A percentile compares a stretch with the other conserved stretches of the same genome.
phyloP scores from a whole-genome alignment of 2,329 filamentous ascomycete species.

The Phaeosphaeriaceae sp. region DNA sequence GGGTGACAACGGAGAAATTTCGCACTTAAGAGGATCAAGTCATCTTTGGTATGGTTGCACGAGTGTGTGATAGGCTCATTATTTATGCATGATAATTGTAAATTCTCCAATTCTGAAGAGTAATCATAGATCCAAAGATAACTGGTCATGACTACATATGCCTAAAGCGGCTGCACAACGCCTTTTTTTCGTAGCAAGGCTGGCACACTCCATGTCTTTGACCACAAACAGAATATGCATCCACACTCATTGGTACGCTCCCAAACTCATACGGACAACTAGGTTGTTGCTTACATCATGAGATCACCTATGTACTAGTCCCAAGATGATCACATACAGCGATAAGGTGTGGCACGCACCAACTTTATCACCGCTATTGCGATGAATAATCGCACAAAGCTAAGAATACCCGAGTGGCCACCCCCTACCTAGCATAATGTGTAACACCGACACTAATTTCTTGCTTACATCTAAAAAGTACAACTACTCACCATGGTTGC shows the following conservation, averaged over 20 bases:
- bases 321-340: not conserved
- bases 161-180: too few species aligned
- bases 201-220: not conserved
- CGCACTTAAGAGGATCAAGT: too few species aligned
- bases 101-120: too few species aligned
- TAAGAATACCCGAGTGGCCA: not conserved
- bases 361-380: slow-evolving; percentile 5
- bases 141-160: too few species aligned
- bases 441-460: not conserved
- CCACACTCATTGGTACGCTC: too few species aligned
- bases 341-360: not conserved
- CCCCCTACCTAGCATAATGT: not conserved
- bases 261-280: not conserved
- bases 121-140: too few species aligned
- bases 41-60: too few species aligned
- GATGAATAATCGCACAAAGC: slow-evolving; percentile 13
- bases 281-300: slow-evolving; percentile 3
- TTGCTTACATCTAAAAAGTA: not conserved
- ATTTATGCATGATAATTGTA: too few species aligned
- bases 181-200: not conserved
- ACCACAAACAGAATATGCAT: too few species aligned
- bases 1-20: not conserved
- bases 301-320: not conserved
- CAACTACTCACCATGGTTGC: not conserved
- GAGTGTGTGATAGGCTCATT: too few species aligned